These are phyloP conservation scores for Aegle marmelos DNA, from an alignment of 345 rosid genomes.

Conservation along the genomic window DNA sequence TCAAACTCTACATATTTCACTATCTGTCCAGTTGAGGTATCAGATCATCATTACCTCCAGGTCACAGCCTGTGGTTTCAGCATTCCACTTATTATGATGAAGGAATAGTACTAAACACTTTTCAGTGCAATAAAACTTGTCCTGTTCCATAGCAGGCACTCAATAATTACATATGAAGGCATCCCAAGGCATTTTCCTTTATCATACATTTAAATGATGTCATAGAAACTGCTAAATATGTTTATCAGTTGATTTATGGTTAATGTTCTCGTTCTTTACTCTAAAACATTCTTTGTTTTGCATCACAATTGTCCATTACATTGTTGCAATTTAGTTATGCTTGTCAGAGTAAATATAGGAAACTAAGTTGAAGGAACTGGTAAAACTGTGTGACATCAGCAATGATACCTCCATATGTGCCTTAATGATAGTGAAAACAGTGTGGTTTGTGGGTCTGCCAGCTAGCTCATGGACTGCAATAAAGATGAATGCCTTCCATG, in stretches of 20 bases:
- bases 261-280: background rate
- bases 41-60: background rate
- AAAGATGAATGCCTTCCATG: background rate
- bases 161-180: background rate
- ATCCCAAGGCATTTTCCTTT: background rate
- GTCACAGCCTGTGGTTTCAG: background rate
- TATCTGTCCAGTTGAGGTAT: background rate
- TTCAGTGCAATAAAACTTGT: background rate
- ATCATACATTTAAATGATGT: too few relatives aligned
- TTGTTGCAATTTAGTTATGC: background rate
- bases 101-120: background rate
- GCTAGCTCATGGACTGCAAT: conserved; percentile 2
- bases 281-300: background rate
- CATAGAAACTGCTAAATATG: background rate
- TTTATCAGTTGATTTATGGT: background rate
- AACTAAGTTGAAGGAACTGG: background rate
- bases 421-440: background rate
- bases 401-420: background rate
- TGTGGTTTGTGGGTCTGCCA: conserved; percentile 1
- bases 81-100: background rate
- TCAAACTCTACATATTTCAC: background rate
- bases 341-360: background rate
- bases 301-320: background rate
- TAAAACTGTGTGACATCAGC: background rate
- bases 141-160: background rate